Evolutionary conservation across 345 rosid species (phyloP).

Genomic region (Eucalyptus sp.): DNA sequence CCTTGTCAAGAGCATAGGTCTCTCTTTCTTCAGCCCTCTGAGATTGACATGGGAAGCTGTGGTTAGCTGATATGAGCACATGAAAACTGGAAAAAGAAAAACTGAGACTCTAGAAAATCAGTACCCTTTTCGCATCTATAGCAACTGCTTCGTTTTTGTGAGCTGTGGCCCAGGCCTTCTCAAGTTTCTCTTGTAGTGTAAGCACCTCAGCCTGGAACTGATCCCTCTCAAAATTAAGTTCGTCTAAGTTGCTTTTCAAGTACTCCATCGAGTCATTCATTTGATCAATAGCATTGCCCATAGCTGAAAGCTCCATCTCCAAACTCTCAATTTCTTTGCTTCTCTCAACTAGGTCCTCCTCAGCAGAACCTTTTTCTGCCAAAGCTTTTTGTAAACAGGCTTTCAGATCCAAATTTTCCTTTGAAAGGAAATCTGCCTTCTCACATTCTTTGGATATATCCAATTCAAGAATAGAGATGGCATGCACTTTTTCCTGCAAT

Average conservation of each 20-base stretch:
- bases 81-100: not conserved
- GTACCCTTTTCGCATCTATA: constrained; percentile 65
- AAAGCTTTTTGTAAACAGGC: constrained; percentile 31
- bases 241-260: constrained; percentile 33
- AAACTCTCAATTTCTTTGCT: constrained; percentile 41
- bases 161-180: constrained; percentile 37
- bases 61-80: not conserved
- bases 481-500: constrained; percentile 50
- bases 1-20: constrained; percentile 64
- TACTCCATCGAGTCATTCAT: constrained; percentile 45
- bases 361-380: constrained; percentile 31
- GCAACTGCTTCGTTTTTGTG: constrained; percentile 58
- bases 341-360: constrained; percentile 46
- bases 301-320: constrained; percentile 57
- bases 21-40: constrained; percentile 76
- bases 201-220: constrained; percentile 41
- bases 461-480: constrained; percentile 33
- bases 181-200: constrained; percentile 46
- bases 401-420: constrained; percentile 44
- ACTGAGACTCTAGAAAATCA: not conserved
- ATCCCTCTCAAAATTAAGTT: constrained; percentile 48
- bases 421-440: constrained; percentile 11
- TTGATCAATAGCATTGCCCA: constrained; percentile 43
- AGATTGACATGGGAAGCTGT: not conserved
- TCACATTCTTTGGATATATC: constrained; percentile 25